Percentiles rank a stretch among this genome's conserved stretches.
These are phyloP conservation scores for Scheffersomyces lignicola DNA, from an alignment of 1,139 yeast genomes.

Conservation along the genomic window DNA sequence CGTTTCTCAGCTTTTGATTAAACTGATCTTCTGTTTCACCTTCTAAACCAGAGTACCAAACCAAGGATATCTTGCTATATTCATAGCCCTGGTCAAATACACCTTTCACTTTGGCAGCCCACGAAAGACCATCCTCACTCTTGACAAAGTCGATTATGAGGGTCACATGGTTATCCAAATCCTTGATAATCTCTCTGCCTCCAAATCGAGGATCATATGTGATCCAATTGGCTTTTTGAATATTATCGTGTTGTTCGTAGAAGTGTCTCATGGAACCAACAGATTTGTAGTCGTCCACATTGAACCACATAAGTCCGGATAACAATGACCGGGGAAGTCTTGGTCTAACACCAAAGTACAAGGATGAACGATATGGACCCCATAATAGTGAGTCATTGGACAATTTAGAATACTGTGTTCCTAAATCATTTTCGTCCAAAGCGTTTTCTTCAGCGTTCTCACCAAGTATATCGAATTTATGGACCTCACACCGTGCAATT, in stretches of 20 bases:
- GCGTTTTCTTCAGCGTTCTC: constrained; percentile 9
- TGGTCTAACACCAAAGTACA: constrained; percentile 86
- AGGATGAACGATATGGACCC: constrained; percentile 92
- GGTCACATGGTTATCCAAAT: constrained; percentile 60
- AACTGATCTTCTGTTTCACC: constrained; percentile 36
- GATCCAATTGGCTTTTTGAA: constrained; percentile 83
- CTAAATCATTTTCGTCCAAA: not conserved
- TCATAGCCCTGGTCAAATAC: constrained; percentile 53
- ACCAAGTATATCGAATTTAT: constrained; percentile 11
- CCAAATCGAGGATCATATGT: constrained; percentile 85
- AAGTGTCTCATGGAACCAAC: constrained; percentile 70
- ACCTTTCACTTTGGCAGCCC: constrained; percentile 76
- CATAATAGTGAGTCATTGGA: constrained; percentile 52
- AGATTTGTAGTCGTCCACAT: constrained; percentile 59
- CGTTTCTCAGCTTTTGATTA: constrained; percentile 16
- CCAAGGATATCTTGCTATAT: constrained; percentile 57
- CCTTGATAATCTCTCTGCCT: constrained; percentile 76
- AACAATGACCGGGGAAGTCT: constrained; percentile 72
- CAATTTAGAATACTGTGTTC: constrained; percentile 20
- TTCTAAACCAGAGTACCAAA: constrained; percentile 77
- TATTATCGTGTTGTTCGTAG: constrained; percentile 72
- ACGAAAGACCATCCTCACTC: constrained; percentile 65
- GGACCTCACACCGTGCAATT: constrained; percentile 7
- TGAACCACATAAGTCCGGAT: constrained; percentile 90
- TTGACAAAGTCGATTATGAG: constrained; percentile 77